Conservation (phyloP, 345 rosid species). For the sweet orange (Citrus sinensis) region DVS_A1.0 CM039163.1:46966501-46967000, state of each 20-base stretch:
- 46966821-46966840: slow-evolving; percentile 15
- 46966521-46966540: slow-evolving; percentile 6
- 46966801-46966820: slow-evolving; percentile 10
- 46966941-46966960: slow-evolving; percentile 4
- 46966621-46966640: slow-evolving; percentile 17
- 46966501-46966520: too few relatives aligned
- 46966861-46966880: not conserved
- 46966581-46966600: slow-evolving; percentile 23
- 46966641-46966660: slow-evolving; percentile 21
- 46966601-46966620: slow-evolving; percentile 26
- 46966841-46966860: slow-evolving; percentile 28
- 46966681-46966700: slow-evolving; percentile 24
- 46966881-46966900: slow-evolving; percentile 27
- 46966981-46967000: slow-evolving; percentile 18
- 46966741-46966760: slow-evolving; percentile 24
- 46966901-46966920: not conserved
- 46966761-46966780: slow-evolving; percentile 31
- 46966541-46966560: slow-evolving; percentile 48
- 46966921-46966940: slow-evolving; percentile 23
- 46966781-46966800: slow-evolving; percentile 36
- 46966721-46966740: slow-evolving; percentile 17
- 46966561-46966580: slow-evolving; percentile 33
- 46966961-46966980: slow-evolving; percentile 29
- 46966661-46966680: slow-evolving; percentile 20
- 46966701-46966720: slow-evolving; percentile 15